These are phyloP conservation scores for Thelonectria olida DNA, from an alignment of 2,329 filamentous ascomycete genomes.

Conservation along the genomic window DNA sequence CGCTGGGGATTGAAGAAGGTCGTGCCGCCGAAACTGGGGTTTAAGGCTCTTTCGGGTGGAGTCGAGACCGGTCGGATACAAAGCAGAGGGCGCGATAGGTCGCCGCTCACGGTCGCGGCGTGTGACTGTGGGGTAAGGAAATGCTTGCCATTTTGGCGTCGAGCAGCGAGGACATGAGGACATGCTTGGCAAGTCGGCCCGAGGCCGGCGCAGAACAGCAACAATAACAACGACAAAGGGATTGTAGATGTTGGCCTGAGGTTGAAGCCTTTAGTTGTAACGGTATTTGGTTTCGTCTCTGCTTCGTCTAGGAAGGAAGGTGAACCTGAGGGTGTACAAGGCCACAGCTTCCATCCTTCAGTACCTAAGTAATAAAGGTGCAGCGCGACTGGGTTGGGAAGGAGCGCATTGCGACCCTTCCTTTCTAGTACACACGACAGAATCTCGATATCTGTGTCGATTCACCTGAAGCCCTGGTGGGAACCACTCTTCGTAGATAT, in stretches of 20 bases:
- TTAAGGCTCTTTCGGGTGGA: conserved; percentile 37
- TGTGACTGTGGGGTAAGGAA: conserved; percentile 42
- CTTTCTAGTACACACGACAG: no score
- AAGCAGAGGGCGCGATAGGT: conserved; percentile 38
- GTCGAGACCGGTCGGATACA: conserved; percentile 29
- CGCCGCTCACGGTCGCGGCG: conserved; percentile 31
- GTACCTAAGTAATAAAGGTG: neutral
- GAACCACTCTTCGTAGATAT: no score
- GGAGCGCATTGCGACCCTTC: neutral
- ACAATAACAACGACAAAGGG: no score
- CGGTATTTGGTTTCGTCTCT: no score
- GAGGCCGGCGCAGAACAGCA: conserved; percentile 6
- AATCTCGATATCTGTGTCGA: no score
- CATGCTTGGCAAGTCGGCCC: conserved; percentile 8
- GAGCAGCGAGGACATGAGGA: conserved; percentile 17
- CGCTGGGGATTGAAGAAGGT: conserved; percentile 33
- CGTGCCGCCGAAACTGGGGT: conserved; percentile 40
- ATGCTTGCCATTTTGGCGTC: conserved; percentile 28
- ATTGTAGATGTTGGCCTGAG: no score
- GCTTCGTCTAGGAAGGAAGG: neutral
- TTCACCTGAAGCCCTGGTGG: no score
- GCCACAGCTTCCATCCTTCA: neutral
- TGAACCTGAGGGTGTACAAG: neutral
- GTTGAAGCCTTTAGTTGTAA: no score
- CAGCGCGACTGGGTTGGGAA: neutral